phyloP scores from a whole-genome alignment of 768 basidiomycete genomes.

The Nidularia pulvinata region DNA sequence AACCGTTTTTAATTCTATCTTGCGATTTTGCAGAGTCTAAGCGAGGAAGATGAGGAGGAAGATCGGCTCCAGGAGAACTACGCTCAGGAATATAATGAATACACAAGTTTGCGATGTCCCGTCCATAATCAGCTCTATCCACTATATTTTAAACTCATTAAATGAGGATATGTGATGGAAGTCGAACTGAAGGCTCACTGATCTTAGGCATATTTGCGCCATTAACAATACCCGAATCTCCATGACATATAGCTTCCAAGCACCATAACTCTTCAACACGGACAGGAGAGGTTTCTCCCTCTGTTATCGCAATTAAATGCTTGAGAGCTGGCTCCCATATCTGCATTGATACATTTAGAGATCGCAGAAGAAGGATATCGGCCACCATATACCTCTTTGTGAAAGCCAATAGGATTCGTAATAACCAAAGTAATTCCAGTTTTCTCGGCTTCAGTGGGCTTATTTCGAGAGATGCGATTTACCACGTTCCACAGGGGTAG shows the following conservation, averaged over 20 bases:
- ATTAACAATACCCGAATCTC: constrained; percentile 20
- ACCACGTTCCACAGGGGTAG: constrained; percentile 14
- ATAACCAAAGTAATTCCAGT: constrained; percentile 16
- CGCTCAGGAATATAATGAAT: constrained; percentile 16
- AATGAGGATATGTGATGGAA: neutral
- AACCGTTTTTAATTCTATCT: constrained; percentile 11
- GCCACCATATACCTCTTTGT: constrained; percentile 16
- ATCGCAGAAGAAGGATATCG: neutral
- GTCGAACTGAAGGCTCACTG: constrained; percentile 6
- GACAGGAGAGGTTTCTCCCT: constrained; percentile 8
- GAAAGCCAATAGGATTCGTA: constrained; percentile 20
- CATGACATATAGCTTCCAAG: constrained; percentile 18
- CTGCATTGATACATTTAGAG: constrained; percentile 4
- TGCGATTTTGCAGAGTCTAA: constrained; percentile 1
- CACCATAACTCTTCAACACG: constrained; percentile 21
- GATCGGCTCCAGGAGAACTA: constrained; percentile 6
- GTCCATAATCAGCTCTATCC: constrained; percentile 20
- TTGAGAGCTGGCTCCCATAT: constrained; percentile 18
- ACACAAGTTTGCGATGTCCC: constrained; percentile 21
- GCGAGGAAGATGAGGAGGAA: constrained; percentile 8
- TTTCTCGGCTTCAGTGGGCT: constrained; percentile 2
- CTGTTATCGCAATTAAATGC: constrained; percentile 17
- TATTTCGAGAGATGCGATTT: constrained; percentile 15
- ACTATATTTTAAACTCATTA: constrained; percentile 6
- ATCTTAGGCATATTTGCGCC: constrained; percentile 14